Conservation (phyloP, 192 early-diverging fungal species). For the Geosiphon pyriformis region DNA sequence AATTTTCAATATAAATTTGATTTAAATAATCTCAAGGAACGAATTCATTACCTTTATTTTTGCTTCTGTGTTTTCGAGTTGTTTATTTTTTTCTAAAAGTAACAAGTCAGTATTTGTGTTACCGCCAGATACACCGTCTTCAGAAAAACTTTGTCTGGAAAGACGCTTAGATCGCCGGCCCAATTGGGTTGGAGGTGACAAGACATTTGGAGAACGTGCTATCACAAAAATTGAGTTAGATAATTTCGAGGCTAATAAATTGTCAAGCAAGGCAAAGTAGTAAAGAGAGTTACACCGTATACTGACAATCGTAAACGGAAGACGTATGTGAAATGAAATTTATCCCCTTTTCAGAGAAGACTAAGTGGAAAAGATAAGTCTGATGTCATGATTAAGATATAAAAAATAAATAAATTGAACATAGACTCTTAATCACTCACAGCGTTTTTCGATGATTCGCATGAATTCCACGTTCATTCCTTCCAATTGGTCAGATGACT, state of each 20-base stretch:
- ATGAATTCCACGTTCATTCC: constrained; percentile 41
- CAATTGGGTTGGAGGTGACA: neutral
- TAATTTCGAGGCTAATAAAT: neutral
- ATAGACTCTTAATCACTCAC: constrained; percentile 15
- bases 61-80: constrained; percentile 23
- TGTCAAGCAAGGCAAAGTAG: too few relatives aligned
- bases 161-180: neutral
- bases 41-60: constrained; percentile 24
- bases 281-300: too few relatives aligned
- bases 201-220: neutral
- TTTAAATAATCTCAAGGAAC: neutral
- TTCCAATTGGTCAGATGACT: constrained; percentile 42
- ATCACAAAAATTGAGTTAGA: neutral
- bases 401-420: neutral
- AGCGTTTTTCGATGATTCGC: constrained; percentile 36
- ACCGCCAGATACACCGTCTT: neutral
- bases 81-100: constrained; percentile 18
- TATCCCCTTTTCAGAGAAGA: neutral
- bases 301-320: too few relatives aligned
- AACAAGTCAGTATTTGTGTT: constrained; percentile 8
- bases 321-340: too few relatives aligned
- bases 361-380: neutral
- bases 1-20: neutral
- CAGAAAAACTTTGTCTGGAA: constrained; percentile 18
- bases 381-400: neutral